Base-by-base conservation (phyloP, 2,329 filamentous ascomycete genomes). In the Corinectria fuckeliana region DNA sequence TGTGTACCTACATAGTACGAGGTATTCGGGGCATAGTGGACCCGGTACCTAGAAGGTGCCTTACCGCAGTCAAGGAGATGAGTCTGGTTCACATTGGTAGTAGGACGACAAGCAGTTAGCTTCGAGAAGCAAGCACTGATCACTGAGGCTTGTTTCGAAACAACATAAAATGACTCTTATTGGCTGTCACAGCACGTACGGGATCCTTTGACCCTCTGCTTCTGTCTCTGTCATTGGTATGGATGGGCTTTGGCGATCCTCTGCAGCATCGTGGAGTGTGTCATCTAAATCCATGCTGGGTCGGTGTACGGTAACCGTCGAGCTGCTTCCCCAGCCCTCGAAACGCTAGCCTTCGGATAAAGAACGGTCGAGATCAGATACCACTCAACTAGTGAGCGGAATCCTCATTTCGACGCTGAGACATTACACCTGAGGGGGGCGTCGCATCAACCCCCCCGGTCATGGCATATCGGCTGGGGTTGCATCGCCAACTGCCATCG, bases 401-500 rank as follows among this genome's bases (percentile, higher is more conserved):
- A 45, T 28, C 7, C 25, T 45, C 42, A 45, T 45, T 28, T 45
- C 42, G 23, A 30, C 42, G 42, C n/a, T 23, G 23, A n/a, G 42
- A 30, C 16, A 45, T 45, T 45, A 11, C 25, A 28, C 25, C 23
- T 28, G 42, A 26, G n/a, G n/a, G 16, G 42, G 23, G 10, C 16
- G 42, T 34, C 45, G 36, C 36, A 38, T 50, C 28, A 30, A 42
- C 49, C 50, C 54, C 21, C 36, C 51, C 16, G 47, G 28, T 50
- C 16, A 6, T 50, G 38, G 54, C 56, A 50, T 59, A 16, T 32
- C 28, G 42, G 42, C 23, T n/a, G 38, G 45, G 56, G 56, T 59
- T 54, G 54, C 56, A 59, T 59, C 56, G 50, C 50, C 30, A 50
- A 41, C 39, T 50, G 45, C 45, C 38, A 54, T 45, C 36, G 50